These are phyloP conservation scores for Debaryomyces sp. DNA, from an alignment of 1,139 yeast species.

Conservation along the genomic window DNA sequence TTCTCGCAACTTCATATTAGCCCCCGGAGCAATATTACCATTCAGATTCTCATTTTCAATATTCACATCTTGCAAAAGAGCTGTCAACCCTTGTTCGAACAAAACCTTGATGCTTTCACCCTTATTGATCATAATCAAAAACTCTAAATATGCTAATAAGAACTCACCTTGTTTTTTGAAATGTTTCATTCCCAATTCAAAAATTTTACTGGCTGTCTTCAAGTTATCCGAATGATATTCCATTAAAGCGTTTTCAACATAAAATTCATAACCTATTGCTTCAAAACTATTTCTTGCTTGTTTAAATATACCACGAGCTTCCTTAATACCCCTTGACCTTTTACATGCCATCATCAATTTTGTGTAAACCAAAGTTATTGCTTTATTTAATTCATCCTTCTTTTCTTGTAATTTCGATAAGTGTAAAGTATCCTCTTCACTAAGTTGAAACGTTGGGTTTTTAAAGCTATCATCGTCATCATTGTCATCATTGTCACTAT, in stretches of 20 bases:
- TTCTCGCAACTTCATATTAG: not conserved
- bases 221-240: slow-evolving; percentile 71
- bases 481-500: slow-evolving; percentile 20
- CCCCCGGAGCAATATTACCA: not conserved
- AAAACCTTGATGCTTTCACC: slow-evolving; percentile 81
- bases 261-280: slow-evolving; percentile 70
- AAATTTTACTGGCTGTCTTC: slow-evolving; percentile 74
- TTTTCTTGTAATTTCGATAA: slow-evolving; percentile 25
- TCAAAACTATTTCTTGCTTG: slow-evolving; percentile 54
- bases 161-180: slow-evolving; percentile 62
- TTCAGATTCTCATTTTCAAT: slow-evolving; percentile 12
- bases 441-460: slow-evolving; percentile 18
- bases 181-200: slow-evolving; percentile 76
- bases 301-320: slow-evolving; percentile 70
- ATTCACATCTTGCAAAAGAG: slow-evolving; percentile 38
- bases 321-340: slow-evolving; percentile 66
- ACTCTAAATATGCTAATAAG: slow-evolving; percentile 70
- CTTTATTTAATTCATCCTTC: slow-evolving; percentile 29
- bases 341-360: slow-evolving; percentile 63
- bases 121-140: slow-evolving; percentile 71
- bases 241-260: slow-evolving; percentile 78
- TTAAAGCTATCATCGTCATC: slow-evolving; percentile 16
- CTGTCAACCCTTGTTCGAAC: slow-evolving; percentile 50
- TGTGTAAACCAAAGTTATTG: slow-evolving; percentile 55
- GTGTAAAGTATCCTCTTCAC: slow-evolving; percentile 30